A percentile compares a stretch with the other conserved stretches of the same genome.
Conservation (phyloP, 2,329 filamentous ascomycete species). For the Paraphaeosphaeria minitans region DNA sequence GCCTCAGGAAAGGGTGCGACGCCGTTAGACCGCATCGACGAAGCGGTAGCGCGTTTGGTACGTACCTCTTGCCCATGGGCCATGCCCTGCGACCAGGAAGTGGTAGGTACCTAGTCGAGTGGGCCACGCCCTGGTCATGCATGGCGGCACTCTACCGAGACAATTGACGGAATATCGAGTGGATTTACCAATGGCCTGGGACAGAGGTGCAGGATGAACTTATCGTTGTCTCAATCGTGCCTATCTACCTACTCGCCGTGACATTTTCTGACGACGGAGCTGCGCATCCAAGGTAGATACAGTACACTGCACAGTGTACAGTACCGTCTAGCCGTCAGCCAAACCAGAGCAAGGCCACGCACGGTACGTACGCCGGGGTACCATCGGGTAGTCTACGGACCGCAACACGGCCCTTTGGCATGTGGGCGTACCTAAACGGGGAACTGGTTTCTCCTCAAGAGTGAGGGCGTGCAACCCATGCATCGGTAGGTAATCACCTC, state of each 20-base stretch:
- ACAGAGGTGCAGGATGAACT: slow-evolving; percentile 33
- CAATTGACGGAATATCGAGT: slow-evolving; percentile 34
- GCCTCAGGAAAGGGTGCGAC: slow-evolving; percentile 20
- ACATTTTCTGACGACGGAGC: slow-evolving; percentile 4
- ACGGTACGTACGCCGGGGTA: background rate
- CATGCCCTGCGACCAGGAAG: slow-evolving; percentile 9
- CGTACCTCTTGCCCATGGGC: slow-evolving; percentile 11
- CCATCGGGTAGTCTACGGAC: background rate
- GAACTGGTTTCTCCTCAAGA: background rate
- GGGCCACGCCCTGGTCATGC: slow-evolving; percentile 32
- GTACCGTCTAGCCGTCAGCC: slow-evolving; percentile 2
- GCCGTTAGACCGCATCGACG: slow-evolving; percentile 31
- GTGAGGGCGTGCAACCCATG: background rate
- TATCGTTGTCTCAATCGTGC: slow-evolving; percentile 31
- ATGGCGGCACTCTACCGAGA: slow-evolving; percentile 38
- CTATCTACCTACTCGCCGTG: slow-evolving; percentile 5
- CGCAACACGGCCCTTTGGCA: background rate
- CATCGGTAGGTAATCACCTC: slow-evolving; percentile 3
- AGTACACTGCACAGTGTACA: too few species aligned
- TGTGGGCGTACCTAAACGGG: background rate
- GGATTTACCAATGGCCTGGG: slow-evolving; percentile 34
- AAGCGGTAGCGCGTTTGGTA: slow-evolving; percentile 27
- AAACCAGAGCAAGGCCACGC: background rate
- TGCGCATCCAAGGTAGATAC: background rate
- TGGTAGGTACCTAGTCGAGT: slow-evolving; percentile 11